Base-by-base conservation (phyloP, 192 early-diverging fungal genomes). In the Thamnidium elegans region DNA sequence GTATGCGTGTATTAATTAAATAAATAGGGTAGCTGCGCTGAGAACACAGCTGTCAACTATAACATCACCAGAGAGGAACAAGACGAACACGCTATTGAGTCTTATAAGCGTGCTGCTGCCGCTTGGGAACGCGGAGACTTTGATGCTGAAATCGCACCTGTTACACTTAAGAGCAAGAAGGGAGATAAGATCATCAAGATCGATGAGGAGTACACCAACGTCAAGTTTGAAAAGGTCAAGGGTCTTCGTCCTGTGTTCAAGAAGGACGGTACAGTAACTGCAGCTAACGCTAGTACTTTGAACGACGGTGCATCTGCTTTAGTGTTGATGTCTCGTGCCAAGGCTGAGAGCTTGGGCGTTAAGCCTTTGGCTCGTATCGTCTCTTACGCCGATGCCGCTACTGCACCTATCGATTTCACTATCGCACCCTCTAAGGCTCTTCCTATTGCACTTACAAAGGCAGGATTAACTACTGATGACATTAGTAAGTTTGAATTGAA, bases 291-390 rank as follows among this genome's bases (percentile, higher is more conserved):
- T 34, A 93, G 91, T 46, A 95, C 93, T 5, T 76, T 99, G 50
- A 97, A 96, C 78, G 96, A 99, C 70, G 96, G 96, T 71, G 96
- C 95, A 50, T 91, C 92, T 31, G 96, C 95, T 11, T 55, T 99
- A 46, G 83, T 95, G 34, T 79, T 99, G 36, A 91, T 90, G 80
- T 88, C 91, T 44, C 79, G 84, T 47, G 79, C 81, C 58, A 88
- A 85, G 63, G 93, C 92, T 43, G 73, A 87, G 15, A 85, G 81
- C 36, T 80, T 90, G 32, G 87, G 91, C 44, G 65, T 94, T 46
- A 92, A 86, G 76, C 96, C 96, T 36, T 74, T 98, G 43, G 96
- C 95, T 26, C 82, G 86, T 44, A 89, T 99, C 62, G 68, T 96
- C 34, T 87, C 89, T 20, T 94, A 86, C 58, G 96, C 89, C 30